Base-by-base conservation (phyloP, 257 asterid species). In the Lycium barbarum region DNA sequence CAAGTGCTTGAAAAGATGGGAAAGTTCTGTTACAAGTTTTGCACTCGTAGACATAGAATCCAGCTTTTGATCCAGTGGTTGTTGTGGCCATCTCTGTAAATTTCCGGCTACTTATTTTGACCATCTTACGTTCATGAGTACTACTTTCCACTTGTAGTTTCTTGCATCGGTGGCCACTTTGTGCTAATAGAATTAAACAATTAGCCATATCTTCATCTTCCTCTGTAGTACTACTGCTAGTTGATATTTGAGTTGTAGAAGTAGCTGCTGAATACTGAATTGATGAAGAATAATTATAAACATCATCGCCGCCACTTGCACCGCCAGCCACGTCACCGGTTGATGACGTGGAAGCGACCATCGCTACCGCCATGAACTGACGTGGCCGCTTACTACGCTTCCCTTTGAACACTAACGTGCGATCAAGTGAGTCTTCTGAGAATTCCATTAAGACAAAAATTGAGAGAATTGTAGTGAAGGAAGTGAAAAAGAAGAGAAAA, bases 161-260 rank as follows among this genome's bases (percentile, higher is more conserved):
- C 49, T 85, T 6, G 59, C 86, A n/a, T 84, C 90, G 11, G 45
- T 40, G 6, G 86, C 86, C 89, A 53, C 99, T 93, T 51, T 92
- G 93, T 1, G 98, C 98, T 43, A 94, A 87, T 55, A 95, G 97
- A 80, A 95, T 95, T 85, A 94, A 85, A 62, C 98, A 95, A 83
- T 94, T 92, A 83, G 99, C 99, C 93, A 95, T 88, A 85, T 95
- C 99, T 80, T 94, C 91, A 62, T 95, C 98, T 67, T 93, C 91
- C 66, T 89, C 93, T 0, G 93, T 87, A 20, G 93, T 87, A 20
- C 88, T 87, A 20, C 88, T 62, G 36, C 80, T 78, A 9, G 91
- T 87, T 14, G 92, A 89, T 61, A 86, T 88, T n/a, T 87, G 92
- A 45, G 90, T 91, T 1, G 89, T 87, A 0, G 89, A 89, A 59